Evolutionary conservation across 1,284 basidiomycete genomes (phyloP), one percentile per base, ranked within the genome.

Genomic region (Malassezia equina): DNA sequence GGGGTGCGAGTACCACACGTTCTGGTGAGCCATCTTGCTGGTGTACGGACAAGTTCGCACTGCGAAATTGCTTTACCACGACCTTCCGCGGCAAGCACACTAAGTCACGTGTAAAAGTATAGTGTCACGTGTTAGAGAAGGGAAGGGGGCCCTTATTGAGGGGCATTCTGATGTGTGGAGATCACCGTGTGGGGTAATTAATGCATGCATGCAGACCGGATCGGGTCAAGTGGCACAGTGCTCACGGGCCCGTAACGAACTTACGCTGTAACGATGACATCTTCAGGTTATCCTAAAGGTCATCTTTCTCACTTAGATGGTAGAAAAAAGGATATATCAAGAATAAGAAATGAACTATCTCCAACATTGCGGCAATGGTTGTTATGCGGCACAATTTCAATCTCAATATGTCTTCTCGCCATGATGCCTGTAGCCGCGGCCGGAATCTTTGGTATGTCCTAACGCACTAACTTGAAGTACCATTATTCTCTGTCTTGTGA

Each of bases 21-120:
- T 65, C 43, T 60, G 55, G 64, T 71, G 70, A 63, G 71, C 62
- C 71, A 71, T 73, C 41, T 64, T 73, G 67, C 61, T 54, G 52
- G 33, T 51, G 24, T 39, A 34, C 21, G 39, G 29, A 42, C 19
- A 41, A 32, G 34, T 7, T 19, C 11, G 11, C 28, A 25, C 21
- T 11, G 23, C 25, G 47, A 31, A 46, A 46, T 31, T 31, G 27
- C 36, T 39, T 21, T 8, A 17, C 23, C 24, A 42, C 21, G 21
- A 34, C 34, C 23, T 36, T 41, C 25, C 25, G 28, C 39, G 24
- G 19, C 13, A 12, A 42, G 33, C 46, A 34, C 12, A 29, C 5
- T 15, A 25, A 43, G 33, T 52, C 51, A 52, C 51, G 51, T 52
- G 51, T 23, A 52, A 19, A 46, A 40, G 51, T 52, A 45, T 51